Percentiles rank a stretch among this genome's conserved stretches.
phyloP scores from a whole-genome alignment of 257 asterid species.

The Solanum rostratum region DNA sequence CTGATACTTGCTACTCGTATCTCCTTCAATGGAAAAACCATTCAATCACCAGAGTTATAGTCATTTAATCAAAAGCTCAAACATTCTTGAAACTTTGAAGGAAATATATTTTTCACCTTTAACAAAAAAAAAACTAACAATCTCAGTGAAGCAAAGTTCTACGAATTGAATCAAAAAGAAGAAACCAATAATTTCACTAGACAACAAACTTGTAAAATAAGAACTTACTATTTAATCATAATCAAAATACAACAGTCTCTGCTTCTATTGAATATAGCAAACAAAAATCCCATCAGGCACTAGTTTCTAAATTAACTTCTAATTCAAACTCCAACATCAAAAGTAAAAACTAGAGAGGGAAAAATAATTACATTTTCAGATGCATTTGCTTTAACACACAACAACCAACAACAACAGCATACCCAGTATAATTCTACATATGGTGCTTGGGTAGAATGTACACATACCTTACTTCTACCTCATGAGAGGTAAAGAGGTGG shows the following conservation, averaged over 20 bases:
- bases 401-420: not conserved
- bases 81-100: too few relatives aligned
- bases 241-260: not conserved
- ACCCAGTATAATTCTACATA: not conserved
- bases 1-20: too few relatives aligned
- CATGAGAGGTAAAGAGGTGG: not conserved
- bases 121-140: not conserved
- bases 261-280: not conserved
- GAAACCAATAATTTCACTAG: not conserved
- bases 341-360: not conserved
- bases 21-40: too few relatives aligned
- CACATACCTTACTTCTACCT: not conserved
- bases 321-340: not conserved
- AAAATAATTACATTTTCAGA: not conserved
- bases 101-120: not conserved
- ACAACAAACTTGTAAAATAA: not conserved
- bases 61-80: too few relatives aligned
- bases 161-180: not conserved
- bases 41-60: too few relatives aligned
- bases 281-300: not conserved
- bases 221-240: not conserved
- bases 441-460: not conserved
- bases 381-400: not conserved
- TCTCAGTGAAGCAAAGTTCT: not conserved
- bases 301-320: not conserved